Evolutionary conservation across 768 basidiomycete genomes (phyloP).

Genomic region (Mycena epipterygia): DNA sequence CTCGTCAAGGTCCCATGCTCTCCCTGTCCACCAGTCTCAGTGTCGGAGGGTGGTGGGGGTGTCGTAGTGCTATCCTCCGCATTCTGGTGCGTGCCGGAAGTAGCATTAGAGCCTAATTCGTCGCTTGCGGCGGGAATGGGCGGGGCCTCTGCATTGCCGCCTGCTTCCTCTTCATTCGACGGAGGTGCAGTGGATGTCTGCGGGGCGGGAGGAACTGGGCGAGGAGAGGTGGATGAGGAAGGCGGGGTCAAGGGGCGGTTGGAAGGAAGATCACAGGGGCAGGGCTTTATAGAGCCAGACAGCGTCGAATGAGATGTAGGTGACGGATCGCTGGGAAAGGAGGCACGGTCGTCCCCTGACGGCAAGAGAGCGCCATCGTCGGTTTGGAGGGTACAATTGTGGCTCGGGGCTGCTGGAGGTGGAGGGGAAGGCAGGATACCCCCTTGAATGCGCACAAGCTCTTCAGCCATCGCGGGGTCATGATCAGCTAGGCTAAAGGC

Average conservation of each 20-base stretch:
- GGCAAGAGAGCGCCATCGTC: not conserved
- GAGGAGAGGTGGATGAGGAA: not conserved
- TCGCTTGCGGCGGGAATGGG: not conserved
- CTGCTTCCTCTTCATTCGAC: not conserved
- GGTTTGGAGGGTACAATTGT: not conserved
- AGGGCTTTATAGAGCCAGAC: not conserved
- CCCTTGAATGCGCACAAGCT: slow-evolving; percentile 24
- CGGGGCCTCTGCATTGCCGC: not conserved
- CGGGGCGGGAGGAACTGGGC: not conserved
- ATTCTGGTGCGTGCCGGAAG: not conserved
- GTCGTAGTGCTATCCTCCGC: not conserved
- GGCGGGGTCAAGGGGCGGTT: not conserved
- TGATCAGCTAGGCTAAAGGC: slow-evolving; percentile 20
- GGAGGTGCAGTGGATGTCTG: not conserved
- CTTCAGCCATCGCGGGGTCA: slow-evolving; percentile 17
- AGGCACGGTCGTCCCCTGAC: not conserved
- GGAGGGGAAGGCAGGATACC: slow-evolving; percentile 13
- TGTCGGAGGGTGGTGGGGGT: not conserved
- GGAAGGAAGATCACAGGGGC: not conserved
- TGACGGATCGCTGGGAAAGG: not conserved
- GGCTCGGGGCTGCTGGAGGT: not conserved
- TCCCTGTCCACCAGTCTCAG: not conserved
- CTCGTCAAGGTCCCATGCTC: not conserved
- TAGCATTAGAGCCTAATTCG: not conserved
- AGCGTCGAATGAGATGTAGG: not conserved